Evolutionary conservation across 1,284 basidiomycete genomes (phyloP).

Genomic region (Moesziomyces sp.): DNA sequence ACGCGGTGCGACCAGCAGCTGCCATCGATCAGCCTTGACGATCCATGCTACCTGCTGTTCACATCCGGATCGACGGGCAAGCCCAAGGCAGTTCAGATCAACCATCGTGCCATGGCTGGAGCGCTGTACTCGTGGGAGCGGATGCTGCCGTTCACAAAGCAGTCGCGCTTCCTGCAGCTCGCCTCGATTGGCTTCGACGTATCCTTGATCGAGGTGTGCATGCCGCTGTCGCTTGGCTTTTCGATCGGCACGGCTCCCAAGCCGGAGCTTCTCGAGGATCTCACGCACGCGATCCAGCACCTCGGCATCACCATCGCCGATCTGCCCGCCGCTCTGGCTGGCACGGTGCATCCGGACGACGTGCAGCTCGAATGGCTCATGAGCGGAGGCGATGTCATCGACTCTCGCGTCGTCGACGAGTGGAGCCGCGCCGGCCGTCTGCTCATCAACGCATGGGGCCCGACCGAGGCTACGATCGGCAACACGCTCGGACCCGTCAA

Average conservation of each 20-base stretch:
- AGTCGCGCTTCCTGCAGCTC: conserved; percentile 62
- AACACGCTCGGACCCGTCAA: conserved; percentile 64
- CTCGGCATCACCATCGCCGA: conserved; percentile 64
- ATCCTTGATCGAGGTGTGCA: conserved; percentile 65
- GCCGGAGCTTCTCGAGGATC: conserved; percentile 59
- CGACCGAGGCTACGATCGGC: conserved; percentile 66
- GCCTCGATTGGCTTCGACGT: conserved; percentile 66
- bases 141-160: conserved; percentile 52
- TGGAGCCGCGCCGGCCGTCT: conserved; percentile 57
- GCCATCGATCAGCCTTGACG: conserved; percentile 30
- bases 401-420: conserved; percentile 57
- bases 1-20: background rate
- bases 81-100: conserved; percentile 64
- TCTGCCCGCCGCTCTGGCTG: conserved; percentile 62
- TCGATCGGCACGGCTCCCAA: conserved; percentile 62
- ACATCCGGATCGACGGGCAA: conserved; percentile 63
- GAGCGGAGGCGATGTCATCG: conserved; percentile 66
- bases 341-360: conserved; percentile 55
- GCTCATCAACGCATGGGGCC: conserved; percentile 66
- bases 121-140: conserved; percentile 62
- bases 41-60: conserved; percentile 61
- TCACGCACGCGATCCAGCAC: conserved; percentile 51
- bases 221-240: conserved; percentile 62
- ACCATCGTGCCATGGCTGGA: conserved; percentile 59
- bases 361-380: conserved; percentile 65